A percentile compares a stretch with the other conserved stretches of the same genome.
phyloP scores from a whole-genome alignment of 2,329 filamentous ascomycete genomes.

The Talaromyces rugulosus region DNA sequence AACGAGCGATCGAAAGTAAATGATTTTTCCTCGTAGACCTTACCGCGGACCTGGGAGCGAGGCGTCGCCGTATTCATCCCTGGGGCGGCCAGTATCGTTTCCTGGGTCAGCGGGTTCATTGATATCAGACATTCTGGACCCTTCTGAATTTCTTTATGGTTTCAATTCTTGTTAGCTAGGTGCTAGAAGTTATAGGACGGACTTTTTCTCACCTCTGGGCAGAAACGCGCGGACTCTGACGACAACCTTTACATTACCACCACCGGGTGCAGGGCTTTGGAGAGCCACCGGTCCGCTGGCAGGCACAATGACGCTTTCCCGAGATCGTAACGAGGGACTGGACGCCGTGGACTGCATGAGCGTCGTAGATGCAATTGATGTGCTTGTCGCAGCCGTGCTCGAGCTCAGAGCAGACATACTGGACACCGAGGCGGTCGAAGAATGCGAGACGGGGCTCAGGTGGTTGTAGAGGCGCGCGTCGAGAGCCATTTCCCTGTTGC shows the following conservation, averaged over 20 bases:
- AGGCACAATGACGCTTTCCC: conserved; percentile 61
- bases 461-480: conserved; percentile 38
- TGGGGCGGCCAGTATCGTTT: conserved; percentile 74
- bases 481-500: conserved; percentile 34
- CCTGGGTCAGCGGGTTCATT: conserved; percentile 85
- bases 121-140: conserved; percentile 78
- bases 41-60: conserved; percentile 61
- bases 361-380: conserved; percentile 32
- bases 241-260: conserved; percentile 77
- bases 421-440: conserved; percentile 30
- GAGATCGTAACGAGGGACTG: conserved; percentile 71
- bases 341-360: conserved; percentile 61
- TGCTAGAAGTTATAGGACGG: not conserved
- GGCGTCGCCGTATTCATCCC: conserved; percentile 53
- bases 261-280: conserved; percentile 48
- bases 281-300: conserved; percentile 42
- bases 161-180: conserved; percentile 8
- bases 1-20: conserved; percentile 98
- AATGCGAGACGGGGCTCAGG: conserved; percentile 27
- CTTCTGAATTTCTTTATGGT: conserved; percentile 67
- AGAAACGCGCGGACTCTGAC: conserved; percentile 77
- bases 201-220: conserved; percentile 69
- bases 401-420: conserved; percentile 30
- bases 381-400: conserved; percentile 33
- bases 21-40: conserved; percentile 76